Evolutionary conservation across 768 basidiomycete genomes (phyloP).

Genomic region (Mycena capillaripes): DNA sequence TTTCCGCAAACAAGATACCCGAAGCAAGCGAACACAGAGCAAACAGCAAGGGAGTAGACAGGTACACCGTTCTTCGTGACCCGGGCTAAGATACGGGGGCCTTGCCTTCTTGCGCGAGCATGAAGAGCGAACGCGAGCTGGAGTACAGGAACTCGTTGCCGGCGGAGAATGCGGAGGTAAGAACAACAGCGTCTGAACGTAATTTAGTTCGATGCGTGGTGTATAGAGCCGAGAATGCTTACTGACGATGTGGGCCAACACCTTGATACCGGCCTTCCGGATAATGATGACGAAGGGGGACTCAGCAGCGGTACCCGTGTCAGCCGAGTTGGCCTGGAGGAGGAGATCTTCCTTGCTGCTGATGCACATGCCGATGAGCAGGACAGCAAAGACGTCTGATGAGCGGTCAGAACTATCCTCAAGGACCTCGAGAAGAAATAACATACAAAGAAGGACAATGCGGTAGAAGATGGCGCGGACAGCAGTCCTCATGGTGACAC

Average conservation of each 20-base stretch:
- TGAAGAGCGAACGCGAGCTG: conserved; percentile 62
- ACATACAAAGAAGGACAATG: conserved; percentile 46
- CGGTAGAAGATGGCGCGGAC: conserved; percentile 56
- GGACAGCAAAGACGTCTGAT: conserved; percentile 52
- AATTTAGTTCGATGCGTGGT: neutral
- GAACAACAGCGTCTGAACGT: conserved; percentile 50
- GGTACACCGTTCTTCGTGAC: conserved; percentile 53
- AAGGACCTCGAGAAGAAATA: too few relatives aligned
- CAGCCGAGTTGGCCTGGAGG: conserved; percentile 30
- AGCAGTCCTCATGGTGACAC: conserved; percentile 56
- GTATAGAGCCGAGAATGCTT: neutral
- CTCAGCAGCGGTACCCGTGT: conserved; percentile 45
- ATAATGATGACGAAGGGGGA: conserved; percentile 62
- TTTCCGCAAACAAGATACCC: conserved; percentile 58
- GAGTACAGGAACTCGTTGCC: conserved; percentile 68
- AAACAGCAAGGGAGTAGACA: conserved; percentile 52
- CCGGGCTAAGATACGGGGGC: conserved; percentile 64
- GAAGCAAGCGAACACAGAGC: conserved; percentile 49
- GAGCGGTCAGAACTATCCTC: neutral
- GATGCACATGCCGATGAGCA: conserved; percentile 58
- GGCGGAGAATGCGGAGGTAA: conserved; percentile 71
- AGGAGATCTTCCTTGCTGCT: conserved; percentile 43
- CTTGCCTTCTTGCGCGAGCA: conserved; percentile 65
- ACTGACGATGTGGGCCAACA: conserved; percentile 57
- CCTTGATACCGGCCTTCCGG: conserved; percentile 59